Percentiles rank a stretch among this genome's conserved stretches.
phyloP scores from a whole-genome alignment of 2,329 filamentous ascomycete genomes.

The Diaporthe humulicola region DNA sequence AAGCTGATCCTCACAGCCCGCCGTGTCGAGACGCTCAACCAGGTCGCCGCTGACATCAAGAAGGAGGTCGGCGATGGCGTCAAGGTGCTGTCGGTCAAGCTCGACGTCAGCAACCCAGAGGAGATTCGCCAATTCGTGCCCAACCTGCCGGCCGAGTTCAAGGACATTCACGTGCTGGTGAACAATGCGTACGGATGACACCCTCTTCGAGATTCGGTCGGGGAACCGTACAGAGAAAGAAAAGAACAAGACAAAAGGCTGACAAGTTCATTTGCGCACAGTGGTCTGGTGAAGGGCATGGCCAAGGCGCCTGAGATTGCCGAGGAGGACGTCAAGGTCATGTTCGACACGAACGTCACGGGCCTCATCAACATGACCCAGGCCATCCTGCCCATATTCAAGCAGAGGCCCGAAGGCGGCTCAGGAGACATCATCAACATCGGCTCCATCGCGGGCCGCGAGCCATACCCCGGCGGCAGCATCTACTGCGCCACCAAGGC shows the following conservation, averaged over 20 bases:
- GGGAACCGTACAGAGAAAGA: neutral
- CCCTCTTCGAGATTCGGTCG: neutral
- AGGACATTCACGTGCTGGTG: constrained; percentile 87
- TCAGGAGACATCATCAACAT: constrained; percentile 95
- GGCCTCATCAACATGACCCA: constrained; percentile 98
- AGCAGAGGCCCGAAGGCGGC: constrained; percentile 80
- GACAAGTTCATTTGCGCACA: constrained; percentile 57
- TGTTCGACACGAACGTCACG: constrained; percentile 93
- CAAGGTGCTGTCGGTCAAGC: constrained; percentile 83
- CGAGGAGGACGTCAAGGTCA: constrained; percentile 84
- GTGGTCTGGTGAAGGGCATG: constrained; percentile 89
- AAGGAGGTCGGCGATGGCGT: constrained; percentile 84
- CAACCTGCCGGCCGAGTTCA: constrained; percentile 83
- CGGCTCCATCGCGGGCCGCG: constrained; percentile 90
- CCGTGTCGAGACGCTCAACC: constrained; percentile 80
- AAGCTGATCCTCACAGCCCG: constrained; percentile 92
- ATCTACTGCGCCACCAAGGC: constrained; percentile 97
- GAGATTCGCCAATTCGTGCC: constrained; percentile 81
- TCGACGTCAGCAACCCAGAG: constrained; percentile 87
- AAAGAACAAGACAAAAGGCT: neutral
- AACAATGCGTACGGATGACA: constrained; percentile 88
- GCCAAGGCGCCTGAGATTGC: constrained; percentile 87
- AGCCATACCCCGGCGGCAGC: constrained; percentile 85
- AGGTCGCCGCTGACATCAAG: constrained; percentile 82
- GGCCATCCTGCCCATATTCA: constrained; percentile 86